A percentile compares a stretch with the other conserved stretches of the same genome.
Conservation (phyloP, 345 rosid species). For the Syzygium jambos region DNA sequence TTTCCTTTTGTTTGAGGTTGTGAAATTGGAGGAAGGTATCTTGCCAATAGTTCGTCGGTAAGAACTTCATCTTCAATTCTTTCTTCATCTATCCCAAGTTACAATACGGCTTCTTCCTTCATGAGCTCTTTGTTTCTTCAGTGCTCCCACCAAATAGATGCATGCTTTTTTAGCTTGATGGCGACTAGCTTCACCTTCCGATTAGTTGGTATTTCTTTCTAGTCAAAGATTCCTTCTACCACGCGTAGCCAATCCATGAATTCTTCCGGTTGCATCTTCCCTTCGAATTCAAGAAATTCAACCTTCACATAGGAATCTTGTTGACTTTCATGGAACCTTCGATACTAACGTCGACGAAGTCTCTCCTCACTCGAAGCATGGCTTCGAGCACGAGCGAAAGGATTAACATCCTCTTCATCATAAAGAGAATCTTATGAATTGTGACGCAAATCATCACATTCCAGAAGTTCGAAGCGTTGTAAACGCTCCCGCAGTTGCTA, state of each 20-base stretch:
- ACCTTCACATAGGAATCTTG: background rate
- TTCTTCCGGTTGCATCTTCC: background rate
- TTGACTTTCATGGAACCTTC: background rate
- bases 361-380: background rate
- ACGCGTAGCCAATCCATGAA: background rate
- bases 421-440: background rate
- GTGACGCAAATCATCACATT: rapidly evolving
- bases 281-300: background rate
- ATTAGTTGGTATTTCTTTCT: too few relatives aligned
- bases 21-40: background rate
- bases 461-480: rapidly evolving
- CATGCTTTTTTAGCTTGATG: background rate
- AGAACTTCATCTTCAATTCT: background rate
- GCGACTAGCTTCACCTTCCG: background rate
- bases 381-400: background rate
- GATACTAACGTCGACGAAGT: rapidly evolving
- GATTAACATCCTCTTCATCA: background rate
- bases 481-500: background rate
- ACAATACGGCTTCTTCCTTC: background rate
- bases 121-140: background rate
- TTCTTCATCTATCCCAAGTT: background rate
- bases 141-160: background rate
- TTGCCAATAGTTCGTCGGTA: background rate
- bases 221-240: background rate
- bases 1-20: background rate